Percentiles rank a stretch among this genome's conserved stretches.
Evolutionary conservation across 2,329 filamentous ascomycete genomes (phyloP).

Genomic region (Allantophomopsis lycopodina): DNA sequence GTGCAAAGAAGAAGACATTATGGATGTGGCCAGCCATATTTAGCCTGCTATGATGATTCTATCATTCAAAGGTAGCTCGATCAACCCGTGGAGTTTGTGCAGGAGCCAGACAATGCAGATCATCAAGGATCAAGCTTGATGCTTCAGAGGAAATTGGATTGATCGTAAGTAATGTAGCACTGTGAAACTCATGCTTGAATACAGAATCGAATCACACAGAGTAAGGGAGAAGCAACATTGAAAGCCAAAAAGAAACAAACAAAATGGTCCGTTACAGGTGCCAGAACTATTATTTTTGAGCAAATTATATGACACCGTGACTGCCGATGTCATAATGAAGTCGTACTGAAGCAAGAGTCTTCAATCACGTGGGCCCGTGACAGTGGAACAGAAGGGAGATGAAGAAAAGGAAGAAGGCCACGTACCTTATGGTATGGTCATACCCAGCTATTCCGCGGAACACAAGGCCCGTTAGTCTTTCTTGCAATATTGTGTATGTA

Average conservation of each 20-base stretch:
- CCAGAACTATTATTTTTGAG: no score
- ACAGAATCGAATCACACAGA: background rate
- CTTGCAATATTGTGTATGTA: background rate
- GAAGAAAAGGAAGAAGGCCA: slow-evolving; percentile 2
- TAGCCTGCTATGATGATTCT: slow-evolving; percentile 2
- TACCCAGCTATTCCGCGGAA: slow-evolving; percentile 43
- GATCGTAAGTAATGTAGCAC: background rate
- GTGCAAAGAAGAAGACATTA: no score
- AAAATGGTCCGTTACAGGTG: no score
- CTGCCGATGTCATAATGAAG: no score
- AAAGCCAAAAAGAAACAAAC: no score
- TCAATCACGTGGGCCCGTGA: no score
- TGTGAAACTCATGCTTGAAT: background rate
- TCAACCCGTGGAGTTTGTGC: no score
- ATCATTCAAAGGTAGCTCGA: background rate
- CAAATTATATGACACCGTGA: no score
- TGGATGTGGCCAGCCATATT: no score
- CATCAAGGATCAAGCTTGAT: slow-evolving; percentile 2
- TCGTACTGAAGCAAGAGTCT: no score
- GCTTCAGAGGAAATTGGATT: background rate
- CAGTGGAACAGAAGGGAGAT: background rate
- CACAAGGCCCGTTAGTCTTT: slow-evolving; percentile 13
- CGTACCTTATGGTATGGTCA: slow-evolving; percentile 62
- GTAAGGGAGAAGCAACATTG: background rate
- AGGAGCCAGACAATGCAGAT: no score